Evolutionary conservation across 2,329 filamentous ascomycete genomes (phyloP).

Genomic region (Proliferodiscus dingleyae): DNA sequence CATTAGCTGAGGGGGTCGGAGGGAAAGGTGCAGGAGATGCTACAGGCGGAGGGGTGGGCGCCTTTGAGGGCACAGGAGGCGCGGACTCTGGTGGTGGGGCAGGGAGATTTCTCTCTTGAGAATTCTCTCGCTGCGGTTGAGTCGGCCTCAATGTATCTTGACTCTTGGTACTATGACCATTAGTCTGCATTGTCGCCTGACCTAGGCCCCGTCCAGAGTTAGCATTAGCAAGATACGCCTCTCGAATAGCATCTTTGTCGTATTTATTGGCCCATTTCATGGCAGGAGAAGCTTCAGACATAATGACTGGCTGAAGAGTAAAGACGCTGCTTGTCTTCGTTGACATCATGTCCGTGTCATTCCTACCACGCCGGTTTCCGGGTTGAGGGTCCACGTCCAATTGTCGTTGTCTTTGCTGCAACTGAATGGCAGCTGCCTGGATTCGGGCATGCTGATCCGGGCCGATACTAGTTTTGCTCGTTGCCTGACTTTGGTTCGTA

Average conservation of each 20-base stretch:
- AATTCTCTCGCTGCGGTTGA: slow-evolving; percentile 12
- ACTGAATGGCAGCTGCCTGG: slow-evolving; percentile 79
- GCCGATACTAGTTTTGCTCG: slow-evolving; percentile 78
- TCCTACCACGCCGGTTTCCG: slow-evolving; percentile 47
- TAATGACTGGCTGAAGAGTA: slow-evolving; percentile 78
- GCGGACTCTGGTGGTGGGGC: slow-evolving; percentile 12
- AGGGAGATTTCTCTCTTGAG: slow-evolving; percentile 25
- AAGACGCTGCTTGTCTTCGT: slow-evolving; percentile 85
- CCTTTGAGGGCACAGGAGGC: slow-evolving; percentile 41
- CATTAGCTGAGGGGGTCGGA: slow-evolving; percentile 22
- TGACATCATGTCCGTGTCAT: slow-evolving; percentile 50
- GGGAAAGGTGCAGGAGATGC: slow-evolving; percentile 16
- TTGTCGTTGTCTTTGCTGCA: slow-evolving; percentile 73
- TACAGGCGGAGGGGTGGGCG: slow-evolving; percentile 18
- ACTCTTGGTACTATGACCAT: slow-evolving; percentile 28
- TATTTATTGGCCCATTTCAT: slow-evolving; percentile 98
- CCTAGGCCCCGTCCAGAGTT: slow-evolving; percentile 64
- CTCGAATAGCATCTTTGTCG: slow-evolving; percentile 80
- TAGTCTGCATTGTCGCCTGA: slow-evolving; percentile 41
- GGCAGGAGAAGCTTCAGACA: slow-evolving; percentile 83
- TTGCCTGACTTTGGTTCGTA: slow-evolving; percentile 36
- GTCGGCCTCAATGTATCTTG: slow-evolving; percentile 24
- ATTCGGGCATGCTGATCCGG: slow-evolving; percentile 91
- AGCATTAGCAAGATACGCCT: slow-evolving; percentile 75
- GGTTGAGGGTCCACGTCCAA: slow-evolving; percentile 51